These are phyloP conservation scores for Xylaria hypoxylon DNA, from an alignment of 2,329 filamentous ascomycete species.

Conservation along the genomic window DNA sequence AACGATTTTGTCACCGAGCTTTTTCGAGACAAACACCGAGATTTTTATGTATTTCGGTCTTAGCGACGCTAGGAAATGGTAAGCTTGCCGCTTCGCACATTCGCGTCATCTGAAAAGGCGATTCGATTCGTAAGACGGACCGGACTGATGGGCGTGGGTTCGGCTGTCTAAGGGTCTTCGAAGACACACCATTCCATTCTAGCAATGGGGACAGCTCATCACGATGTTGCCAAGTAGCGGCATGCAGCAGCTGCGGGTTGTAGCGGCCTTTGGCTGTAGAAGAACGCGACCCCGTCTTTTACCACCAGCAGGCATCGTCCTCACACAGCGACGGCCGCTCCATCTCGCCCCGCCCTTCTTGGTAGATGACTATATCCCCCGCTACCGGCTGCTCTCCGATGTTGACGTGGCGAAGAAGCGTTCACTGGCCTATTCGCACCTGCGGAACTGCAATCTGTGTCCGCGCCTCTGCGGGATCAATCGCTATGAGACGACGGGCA, in stretches of 20 bases:
- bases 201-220: constrained; percentile 25
- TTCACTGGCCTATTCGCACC: constrained; percentile 77
- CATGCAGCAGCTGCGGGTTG: constrained; percentile 17
- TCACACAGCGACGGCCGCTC: constrained; percentile 47
- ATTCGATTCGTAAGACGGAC: constrained; percentile 5
- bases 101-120: constrained; percentile 8
- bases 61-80: not conserved
- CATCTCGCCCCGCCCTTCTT: constrained; percentile 75
- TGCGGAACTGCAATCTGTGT: constrained; percentile 84
- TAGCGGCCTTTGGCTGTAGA: not conserved
- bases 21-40: constrained; percentile 11
- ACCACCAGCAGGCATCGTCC: not conserved
- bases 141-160: not conserved
- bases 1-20: constrained; percentile 17
- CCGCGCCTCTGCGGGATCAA: constrained; percentile 82
- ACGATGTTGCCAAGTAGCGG: constrained; percentile 45
- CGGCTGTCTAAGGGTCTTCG: not conserved
- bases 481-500: constrained; percentile 80
- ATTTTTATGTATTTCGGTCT: not conserved
- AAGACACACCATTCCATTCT: not conserved
- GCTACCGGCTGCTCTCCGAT: constrained; percentile 76
- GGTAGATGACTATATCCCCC: constrained; percentile 78
- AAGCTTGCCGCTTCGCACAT: constrained; percentile 8
- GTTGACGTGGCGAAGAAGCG: constrained; percentile 79
- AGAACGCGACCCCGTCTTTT: constrained; percentile 8